Base-by-base conservation (phyloP, 768 basidiomycete genomes). In the Suillus decipiens region DNA sequence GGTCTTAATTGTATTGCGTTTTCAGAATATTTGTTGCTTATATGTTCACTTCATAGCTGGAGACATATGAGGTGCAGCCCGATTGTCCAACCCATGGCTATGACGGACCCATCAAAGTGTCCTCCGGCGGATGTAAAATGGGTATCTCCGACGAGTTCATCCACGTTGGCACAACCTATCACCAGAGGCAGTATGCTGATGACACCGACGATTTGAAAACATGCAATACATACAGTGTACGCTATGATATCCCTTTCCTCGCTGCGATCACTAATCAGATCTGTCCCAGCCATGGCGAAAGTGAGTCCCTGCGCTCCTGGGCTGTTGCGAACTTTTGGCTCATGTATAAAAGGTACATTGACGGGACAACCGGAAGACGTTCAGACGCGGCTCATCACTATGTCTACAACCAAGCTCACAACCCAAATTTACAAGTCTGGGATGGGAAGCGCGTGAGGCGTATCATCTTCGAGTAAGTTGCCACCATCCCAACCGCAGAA, bases 311-410 rank as follows among this genome's bases (percentile, higher is more conserved):
- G 1, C 12, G 28, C 43, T 14, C 22, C 11, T 19, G 8, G 2
- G n/a, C 5, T 14, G 36, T 11, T 15, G 22, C n/a, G 5, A 17
- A 15, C 5, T 12, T 3, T 10, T 36, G 15, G 5, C 12, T 41
- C 28, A 24, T 59, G n/a, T 34, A 9, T 63, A 48, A 8, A 45
- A 89, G 88, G 69, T 89, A 84, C 71, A 79, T 89, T 37, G 79
- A 84, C 62, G 72, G 67, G 9, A 71, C 77, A 41, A 84, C 78
- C 2, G 88, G 88, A 31, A 77, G 67, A 48, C 82, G 88, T 24
- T 87, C 86, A 0, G 87, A 89, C 67, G 68, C 81, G 0, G 78
- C 88, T 5, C 82, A 85, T 63, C 66, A 78, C 65, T 85, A 80
- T 58, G 72, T 86, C 51, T 86, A 86, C 66, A 82, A 79, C 54